Evolutionary conservation across 305 asterid genomes (phyloP), one percentile per base, ranked within the genome.

Genomic region (Lippia alba): DNA sequence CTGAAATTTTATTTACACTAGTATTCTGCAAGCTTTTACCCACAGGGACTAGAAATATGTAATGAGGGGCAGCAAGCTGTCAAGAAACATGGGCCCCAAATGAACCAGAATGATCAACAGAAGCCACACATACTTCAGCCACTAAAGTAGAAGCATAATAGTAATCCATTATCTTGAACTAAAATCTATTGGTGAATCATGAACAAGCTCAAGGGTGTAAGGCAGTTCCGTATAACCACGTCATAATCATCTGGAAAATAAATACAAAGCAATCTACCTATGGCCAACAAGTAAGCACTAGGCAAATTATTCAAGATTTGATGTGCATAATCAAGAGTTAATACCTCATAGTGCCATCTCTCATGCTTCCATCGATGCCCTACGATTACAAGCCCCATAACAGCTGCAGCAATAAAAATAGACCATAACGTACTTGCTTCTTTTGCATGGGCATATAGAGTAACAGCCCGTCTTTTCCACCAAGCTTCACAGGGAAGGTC

Each of bases 311-410:
- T 36, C 15, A 20, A 44, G 66, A 69, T 56, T 41, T 57, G 46
- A 57, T 46, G 46, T 19, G 41, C 19, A 39, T 19, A 54, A 64
- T 54, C 14, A 18, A 58, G 19, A 51, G 36, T 58, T 40, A 50
- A 32, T 81, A 90, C 97, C 96, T 88, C 96, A 72, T 83, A 71
- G 55, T 78, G 87, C 97, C 86, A 82, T 76, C 91, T 86, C 73
- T 91, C 97, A 61, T 85, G 86, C 81, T 87, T 93, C 98, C 96
- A 90, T 69, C 67, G 89, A 69, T 87, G 95, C 55, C 98, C 97
- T 73, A 89, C 77, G 74, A 93, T 79, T 53, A 89, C 96, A 71
- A 93, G 89, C 20, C 98, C 98, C 95, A 85, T 87, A 51, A 91
- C 91, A 69, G 97, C 87, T 50, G 96, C 91, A 30, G 96, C 95